phyloP scores from a whole-genome alignment of 768 basidiomycete species.

The Lactarius tabidus region DNA sequence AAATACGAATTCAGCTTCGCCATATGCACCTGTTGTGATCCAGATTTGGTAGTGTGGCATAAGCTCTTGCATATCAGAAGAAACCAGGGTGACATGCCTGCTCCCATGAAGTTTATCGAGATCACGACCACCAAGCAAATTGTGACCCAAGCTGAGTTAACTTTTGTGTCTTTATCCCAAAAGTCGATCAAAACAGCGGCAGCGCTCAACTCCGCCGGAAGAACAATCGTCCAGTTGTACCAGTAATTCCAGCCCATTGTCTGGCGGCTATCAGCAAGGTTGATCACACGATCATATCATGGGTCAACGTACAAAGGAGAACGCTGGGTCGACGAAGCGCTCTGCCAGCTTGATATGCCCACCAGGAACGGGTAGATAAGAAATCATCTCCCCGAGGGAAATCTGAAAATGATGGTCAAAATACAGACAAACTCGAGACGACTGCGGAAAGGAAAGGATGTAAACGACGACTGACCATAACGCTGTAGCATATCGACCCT shows the following conservation, averaged over 20 bases:
- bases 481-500: constrained; percentile 64
- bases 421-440: neutral
- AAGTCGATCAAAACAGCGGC: constrained; percentile 73
- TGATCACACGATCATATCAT: neutral
- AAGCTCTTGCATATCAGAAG: neutral
- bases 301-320: constrained; percentile 43
- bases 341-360: constrained; percentile 79
- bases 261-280: neutral
- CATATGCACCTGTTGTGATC: constrained; percentile 55
- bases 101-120: constrained; percentile 18
- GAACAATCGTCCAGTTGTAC: constrained; percentile 59
- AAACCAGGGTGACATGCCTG: constrained; percentile 5
- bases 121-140: constrained; percentile 74
- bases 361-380: constrained; percentile 74
- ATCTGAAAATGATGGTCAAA: constrained; percentile 37
- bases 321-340: constrained; percentile 74
- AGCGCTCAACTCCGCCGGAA: constrained; percentile 71
- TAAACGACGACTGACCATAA: constrained; percentile 50
- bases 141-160: constrained; percentile 74
- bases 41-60: neutral
- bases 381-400: constrained; percentile 71
- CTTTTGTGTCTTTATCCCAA: constrained; percentile 55
- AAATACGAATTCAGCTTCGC: constrained; percentile 84
- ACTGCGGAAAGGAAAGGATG: neutral
- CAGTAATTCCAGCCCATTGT: constrained; percentile 52